These are phyloP conservation scores for Euphorbia peplus DNA, from an alignment of 345 rosid species.

Conservation along the genomic window DNA sequence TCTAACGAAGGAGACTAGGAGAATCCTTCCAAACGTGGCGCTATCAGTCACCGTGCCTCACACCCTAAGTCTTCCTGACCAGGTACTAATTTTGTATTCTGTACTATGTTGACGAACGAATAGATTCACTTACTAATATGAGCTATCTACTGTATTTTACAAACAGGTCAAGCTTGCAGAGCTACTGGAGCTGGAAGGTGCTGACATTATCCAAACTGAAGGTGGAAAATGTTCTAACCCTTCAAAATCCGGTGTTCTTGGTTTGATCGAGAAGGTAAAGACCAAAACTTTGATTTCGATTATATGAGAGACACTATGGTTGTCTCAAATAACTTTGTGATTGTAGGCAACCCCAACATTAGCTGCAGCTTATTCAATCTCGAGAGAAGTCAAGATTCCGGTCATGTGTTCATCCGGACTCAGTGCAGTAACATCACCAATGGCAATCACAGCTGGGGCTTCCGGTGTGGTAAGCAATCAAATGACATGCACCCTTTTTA, in stretches of 20 bases:
- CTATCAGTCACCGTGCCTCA: slow-evolving; percentile 64
- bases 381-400: slow-evolving; percentile 54
- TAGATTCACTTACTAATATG: not conserved
- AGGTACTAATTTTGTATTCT: slow-evolving; percentile 30
- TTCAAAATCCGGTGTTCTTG: slow-evolving; percentile 49
- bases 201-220: slow-evolving; percentile 60
- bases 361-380: slow-evolving; percentile 61
- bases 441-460: slow-evolving; percentile 66
- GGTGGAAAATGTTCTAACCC: slow-evolving; percentile 66
- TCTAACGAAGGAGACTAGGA: slow-evolving; percentile 50
- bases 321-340: not conserved
- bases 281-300: not conserved
- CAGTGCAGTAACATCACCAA: slow-evolving; percentile 60
- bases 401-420: slow-evolving; percentile 66
- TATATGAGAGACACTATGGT: not conserved
- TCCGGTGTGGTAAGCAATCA: slow-evolving; percentile 52
- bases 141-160: not conserved
- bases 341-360: slow-evolving; percentile 52
- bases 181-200: slow-evolving; percentile 56
- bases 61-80: slow-evolving; percentile 56
- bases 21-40: slow-evolving; percentile 51
- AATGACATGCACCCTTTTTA: not conserved
- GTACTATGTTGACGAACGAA: not conserved
- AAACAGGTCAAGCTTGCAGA: slow-evolving; percentile 63
- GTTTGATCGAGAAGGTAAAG: slow-evolving; percentile 62